A percentile compares a stretch with the other conserved stretches of the same genome.
Conservation (phyloP, 2,329 filamentous ascomycete species). For the Grosmannia serpens region DNA sequence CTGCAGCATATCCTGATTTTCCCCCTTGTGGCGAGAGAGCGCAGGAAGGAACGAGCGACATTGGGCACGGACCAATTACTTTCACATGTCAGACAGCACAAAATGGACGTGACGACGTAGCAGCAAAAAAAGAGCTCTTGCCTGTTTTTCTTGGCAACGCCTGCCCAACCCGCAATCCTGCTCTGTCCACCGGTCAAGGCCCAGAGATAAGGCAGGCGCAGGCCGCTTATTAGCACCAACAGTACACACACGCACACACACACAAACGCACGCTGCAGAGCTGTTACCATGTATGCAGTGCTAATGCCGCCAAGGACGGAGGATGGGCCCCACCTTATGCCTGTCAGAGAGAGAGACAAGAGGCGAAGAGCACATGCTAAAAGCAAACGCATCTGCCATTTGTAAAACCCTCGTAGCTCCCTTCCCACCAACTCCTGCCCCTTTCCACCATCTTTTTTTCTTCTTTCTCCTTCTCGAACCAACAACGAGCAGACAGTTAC, state of each 20-base stretch:
- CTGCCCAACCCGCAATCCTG: not conserved
- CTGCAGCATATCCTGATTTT: not conserved
- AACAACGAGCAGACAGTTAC: not conserved
- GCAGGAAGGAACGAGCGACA: not conserved
- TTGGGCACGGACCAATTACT: not conserved
- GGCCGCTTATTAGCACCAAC: not conserved
- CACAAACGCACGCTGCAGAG: not conserved
- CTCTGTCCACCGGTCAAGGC: not conserved
- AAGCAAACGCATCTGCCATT: not conserved
- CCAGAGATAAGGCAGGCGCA: not conserved
- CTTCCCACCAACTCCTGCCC: not conserved
- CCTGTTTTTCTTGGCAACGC: not conserved
- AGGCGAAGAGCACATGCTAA: not conserved
- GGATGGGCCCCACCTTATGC: not conserved
- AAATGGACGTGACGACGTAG: not conserved
- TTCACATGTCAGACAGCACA: not conserved
- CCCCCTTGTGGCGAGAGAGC: not conserved
- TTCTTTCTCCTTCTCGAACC: not conserved
- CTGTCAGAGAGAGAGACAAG: not conserved
- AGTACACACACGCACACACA: not conserved
- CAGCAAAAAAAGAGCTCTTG: not conserved
- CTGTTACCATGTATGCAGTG: not conserved
- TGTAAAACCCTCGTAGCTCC: not conserved
- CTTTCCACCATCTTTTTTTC: not conserved
- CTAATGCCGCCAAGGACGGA: not conserved